Base-by-base conservation (phyloP, 2,329 filamentous ascomycete genomes). In the Alternaria gansuensis region DNA sequence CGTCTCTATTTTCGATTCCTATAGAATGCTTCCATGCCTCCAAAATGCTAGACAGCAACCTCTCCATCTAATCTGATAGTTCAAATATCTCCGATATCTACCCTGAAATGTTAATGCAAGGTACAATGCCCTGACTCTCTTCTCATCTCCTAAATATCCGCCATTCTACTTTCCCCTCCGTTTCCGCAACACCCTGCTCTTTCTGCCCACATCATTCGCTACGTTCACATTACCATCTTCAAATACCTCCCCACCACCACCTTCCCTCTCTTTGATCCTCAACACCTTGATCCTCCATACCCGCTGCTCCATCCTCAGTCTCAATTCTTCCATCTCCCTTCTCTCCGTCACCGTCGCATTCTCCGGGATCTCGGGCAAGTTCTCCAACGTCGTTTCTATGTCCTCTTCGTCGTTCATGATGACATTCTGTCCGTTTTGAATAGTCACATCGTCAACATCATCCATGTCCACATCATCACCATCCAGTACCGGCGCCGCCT, bases 261-360 rank as follows among this genome's bases (percentile, higher is more conserved):
- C 17, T 23, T 54, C 29, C 24, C 51, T 36, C 21, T 58, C 51
- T 13, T 36, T 49, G 9, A 58, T 58, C 17, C 37, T 54, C 4
- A 58, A 14, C 1, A 58, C 37, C 29, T 44, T 58, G 4, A 58
- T 58, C 1, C 51, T 54, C 55, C 55, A 58, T 23, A 58, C 46
- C 10, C 55, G 51, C 8, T 49, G 51, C 51, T 58, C 55, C 43
- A 58, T 54, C 17, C 43, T 45, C 6, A 58, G 33, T 14, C 44
- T 58, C 4, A 58, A 8, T 21, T 58, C 55, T 29, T 58, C 55
- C 39, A 58, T 34, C 26, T 54, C 43, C 4, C 14, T 39, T 28
- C 21, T 58, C 29, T 58, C 55, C 3, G 29, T 43, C 10, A 54
- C 51, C 5, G 55, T 58, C 11, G 51, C 55, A 28, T 46, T 52